Evolutionary conservation across 2,329 filamentous ascomycete genomes (phyloP).

Genomic region (Pseudopithomyces maydicus): DNA sequence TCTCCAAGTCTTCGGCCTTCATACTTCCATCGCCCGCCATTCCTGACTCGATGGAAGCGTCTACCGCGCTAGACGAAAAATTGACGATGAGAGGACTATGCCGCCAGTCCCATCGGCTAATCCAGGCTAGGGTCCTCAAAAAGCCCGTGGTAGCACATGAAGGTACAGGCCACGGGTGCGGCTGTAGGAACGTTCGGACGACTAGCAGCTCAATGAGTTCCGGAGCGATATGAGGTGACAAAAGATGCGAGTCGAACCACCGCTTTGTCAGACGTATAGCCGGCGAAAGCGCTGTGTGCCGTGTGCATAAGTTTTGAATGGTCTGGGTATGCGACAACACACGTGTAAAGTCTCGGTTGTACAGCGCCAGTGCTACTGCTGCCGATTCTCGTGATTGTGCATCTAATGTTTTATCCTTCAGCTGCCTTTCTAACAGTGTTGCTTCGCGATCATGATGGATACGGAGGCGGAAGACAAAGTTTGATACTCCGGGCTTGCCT

Average conservation of each 20-base stretch:
- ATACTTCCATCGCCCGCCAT: constrained; percentile 48
- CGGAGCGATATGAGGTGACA: constrained; percentile 74
- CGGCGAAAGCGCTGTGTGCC: constrained; percentile 77
- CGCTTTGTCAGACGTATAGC: constrained; percentile 84
- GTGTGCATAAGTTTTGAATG: constrained; percentile 78
- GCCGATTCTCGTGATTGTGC: constrained; percentile 70
- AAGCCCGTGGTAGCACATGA: constrained; percentile 81
- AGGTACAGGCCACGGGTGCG: constrained; percentile 79
- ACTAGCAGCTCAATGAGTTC: constrained; percentile 86
- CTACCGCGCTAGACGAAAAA: constrained; percentile 53
- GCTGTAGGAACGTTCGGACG: constrained; percentile 76
- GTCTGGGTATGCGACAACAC: constrained; percentile 81
- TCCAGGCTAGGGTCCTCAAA: constrained; percentile 75
- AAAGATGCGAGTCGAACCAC: constrained; percentile 86
- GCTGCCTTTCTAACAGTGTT: constrained; percentile 75
- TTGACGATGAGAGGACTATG: constrained; percentile 82
- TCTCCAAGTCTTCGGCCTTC: constrained; percentile 62
- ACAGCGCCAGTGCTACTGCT: constrained; percentile 69
- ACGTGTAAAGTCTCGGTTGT: constrained; percentile 74
- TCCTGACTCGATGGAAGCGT: constrained; percentile 24
- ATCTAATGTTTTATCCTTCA: constrained; percentile 74
- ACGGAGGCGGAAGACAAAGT: constrained; percentile 76
- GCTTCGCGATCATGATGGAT: constrained; percentile 90
- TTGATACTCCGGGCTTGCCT: constrained; percentile 44
- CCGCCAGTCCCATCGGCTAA: constrained; percentile 92